These are phyloP conservation scores for Rhizoclosmatium sp. DNA, from an alignment of 192 early-diverging fungal genomes.

Conservation along the genomic window DNA sequence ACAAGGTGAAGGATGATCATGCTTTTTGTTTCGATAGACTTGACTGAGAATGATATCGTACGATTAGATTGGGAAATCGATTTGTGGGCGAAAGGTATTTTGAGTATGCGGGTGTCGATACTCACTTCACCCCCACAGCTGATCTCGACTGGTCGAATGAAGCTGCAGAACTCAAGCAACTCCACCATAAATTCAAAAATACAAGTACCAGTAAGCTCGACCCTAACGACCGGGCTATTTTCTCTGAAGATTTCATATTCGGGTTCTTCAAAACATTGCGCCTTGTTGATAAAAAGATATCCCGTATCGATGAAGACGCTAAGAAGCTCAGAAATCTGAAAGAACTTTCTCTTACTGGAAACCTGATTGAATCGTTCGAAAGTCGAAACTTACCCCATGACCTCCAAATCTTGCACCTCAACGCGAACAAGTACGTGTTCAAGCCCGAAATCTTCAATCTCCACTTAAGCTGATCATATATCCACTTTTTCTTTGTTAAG, in stretches of 20 bases:
- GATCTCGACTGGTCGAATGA: constrained; percentile 44
- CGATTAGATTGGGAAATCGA: constrained; percentile 40
- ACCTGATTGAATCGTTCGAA: constrained; percentile 38
- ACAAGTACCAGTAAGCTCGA: not conserved
- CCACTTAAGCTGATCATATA: too few relatives aligned
- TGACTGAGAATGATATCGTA: not conserved
- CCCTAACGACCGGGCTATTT: not conserved
- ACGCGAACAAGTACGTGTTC: constrained; percentile 41
- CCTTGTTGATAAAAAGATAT: constrained; percentile 34
- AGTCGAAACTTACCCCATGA: constrained; percentile 29
- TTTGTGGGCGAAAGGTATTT: constrained; percentile 35
- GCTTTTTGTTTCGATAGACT: not conserved
- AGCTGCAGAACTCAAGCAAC: constrained; percentile 27
- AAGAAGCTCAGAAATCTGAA: constrained; percentile 30
- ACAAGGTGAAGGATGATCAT: not conserved
- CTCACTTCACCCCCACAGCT: not conserved
- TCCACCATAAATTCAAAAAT: constrained; percentile 11
- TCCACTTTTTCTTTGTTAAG: constrained; percentile 11
- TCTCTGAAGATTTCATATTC: constrained; percentile 42
- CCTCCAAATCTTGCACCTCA: constrained; percentile 44
- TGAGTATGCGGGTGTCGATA: not conserved
- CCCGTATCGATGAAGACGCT: constrained; percentile 23
- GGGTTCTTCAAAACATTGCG: constrained; percentile 44
- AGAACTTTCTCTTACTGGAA: constrained; percentile 48
- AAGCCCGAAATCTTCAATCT: not conserved